A percentile compares a stretch with the other conserved stretches of the same genome.
Conservation (phyloP, 345 rosid genomes). For the Bruguiera gymnorhiza region DNA sequence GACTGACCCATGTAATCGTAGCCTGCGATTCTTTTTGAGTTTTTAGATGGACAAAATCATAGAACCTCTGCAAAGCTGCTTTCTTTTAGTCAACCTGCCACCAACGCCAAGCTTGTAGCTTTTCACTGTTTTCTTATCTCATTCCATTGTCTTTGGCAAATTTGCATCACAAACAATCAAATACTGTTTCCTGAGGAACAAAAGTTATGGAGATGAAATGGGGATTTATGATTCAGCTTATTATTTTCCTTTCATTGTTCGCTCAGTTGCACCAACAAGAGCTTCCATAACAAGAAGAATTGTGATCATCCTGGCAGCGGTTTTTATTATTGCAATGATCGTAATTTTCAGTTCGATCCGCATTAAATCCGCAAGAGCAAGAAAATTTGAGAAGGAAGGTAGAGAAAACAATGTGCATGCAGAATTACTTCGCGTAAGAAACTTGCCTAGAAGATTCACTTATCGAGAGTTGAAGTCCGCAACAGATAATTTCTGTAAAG, state of each 20-base stretch:
- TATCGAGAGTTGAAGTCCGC: too few relatives aligned
- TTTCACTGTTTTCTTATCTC: too few relatives aligned
- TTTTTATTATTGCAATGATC: background rate
- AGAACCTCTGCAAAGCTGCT: too few relatives aligned
- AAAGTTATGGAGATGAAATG: background rate
- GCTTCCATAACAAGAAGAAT: background rate
- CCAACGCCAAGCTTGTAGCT: too few relatives aligned
- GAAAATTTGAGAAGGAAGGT: background rate
- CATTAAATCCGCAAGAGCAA: background rate
- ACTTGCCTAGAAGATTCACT: background rate
- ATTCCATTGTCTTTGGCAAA: too few relatives aligned
- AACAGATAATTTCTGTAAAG: too few relatives aligned
- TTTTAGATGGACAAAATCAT: too few relatives aligned
- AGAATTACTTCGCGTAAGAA: conserved; percentile 1
- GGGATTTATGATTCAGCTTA: background rate
- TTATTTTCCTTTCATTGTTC: background rate
- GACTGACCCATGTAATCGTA: too few relatives aligned
- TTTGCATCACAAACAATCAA: too few relatives aligned
- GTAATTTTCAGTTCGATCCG: background rate
- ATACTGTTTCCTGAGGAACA: too few relatives aligned
- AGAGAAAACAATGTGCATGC: background rate
- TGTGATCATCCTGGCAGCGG: background rate
- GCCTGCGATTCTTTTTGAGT: too few relatives aligned
- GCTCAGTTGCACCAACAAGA: background rate
- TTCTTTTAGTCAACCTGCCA: too few relatives aligned